Evolutionary conservation across 805 yeast genomes (phyloP).

Genomic region (Brettanomyces anomalus): DNA sequence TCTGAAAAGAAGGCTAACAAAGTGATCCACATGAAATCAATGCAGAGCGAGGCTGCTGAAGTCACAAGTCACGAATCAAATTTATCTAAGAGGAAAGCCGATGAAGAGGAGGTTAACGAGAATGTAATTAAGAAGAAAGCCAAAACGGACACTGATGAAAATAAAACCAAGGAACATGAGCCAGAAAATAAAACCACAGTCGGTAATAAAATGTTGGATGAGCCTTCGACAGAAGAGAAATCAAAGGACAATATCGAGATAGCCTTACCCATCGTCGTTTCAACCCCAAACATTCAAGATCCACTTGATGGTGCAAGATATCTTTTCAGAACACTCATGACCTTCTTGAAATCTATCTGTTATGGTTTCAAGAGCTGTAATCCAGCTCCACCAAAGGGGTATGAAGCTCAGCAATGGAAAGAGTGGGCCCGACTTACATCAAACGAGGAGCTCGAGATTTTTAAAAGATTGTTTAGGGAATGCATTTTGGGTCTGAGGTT

Average conservation of each 20-base stretch:
- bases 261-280: conserved; percentile 50
- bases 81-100: neutral
- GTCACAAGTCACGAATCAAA: conserved; percentile 18
- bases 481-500: conserved; percentile 74
- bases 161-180: neutral
- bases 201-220: neutral
- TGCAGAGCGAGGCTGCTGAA: conserved; percentile 31
- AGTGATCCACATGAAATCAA: conserved; percentile 32
- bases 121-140: neutral
- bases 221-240: conserved; percentile 8
- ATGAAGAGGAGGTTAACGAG: neutral
- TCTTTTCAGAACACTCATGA: conserved; percentile 79
- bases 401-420: conserved; percentile 59
- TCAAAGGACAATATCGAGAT: conserved; percentile 10
- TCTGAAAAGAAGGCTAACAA: conserved; percentile 34
- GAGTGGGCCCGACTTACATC: conserved; percentile 79
- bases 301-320: conserved; percentile 84
- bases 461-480: conserved; percentile 72
- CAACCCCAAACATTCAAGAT: conserved; percentile 45
- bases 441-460: conserved; percentile 71
- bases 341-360: conserved; percentile 81
- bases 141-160: neutral
- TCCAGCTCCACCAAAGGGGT: conserved; percentile 61
- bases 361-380: conserved; percentile 85
- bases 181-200: neutral